A percentile compares a stretch with the other conserved stretches of the same genome.
These are phyloP conservation scores for Graphilbum sp. DNA, from an alignment of 2,329 filamentous ascomycete species.

Conservation along the genomic window DNA sequence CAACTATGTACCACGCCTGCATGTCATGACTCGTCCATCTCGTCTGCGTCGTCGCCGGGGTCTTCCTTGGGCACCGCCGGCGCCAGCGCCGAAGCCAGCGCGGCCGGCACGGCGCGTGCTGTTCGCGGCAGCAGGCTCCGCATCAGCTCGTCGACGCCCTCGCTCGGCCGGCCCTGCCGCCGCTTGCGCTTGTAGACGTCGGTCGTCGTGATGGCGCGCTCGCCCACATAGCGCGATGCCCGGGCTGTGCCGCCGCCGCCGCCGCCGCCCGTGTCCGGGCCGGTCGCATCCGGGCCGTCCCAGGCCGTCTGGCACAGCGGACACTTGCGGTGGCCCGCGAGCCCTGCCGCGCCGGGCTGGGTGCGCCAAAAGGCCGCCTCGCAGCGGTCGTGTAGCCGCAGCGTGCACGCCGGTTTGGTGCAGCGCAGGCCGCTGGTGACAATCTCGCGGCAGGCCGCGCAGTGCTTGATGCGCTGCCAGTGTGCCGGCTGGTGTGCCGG, in stretches of 20 bases:
- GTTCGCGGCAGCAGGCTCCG: conserved; percentile 8
- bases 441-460: conserved; percentile 76
- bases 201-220: conserved; percentile 38
- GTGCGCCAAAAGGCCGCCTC: conserved; percentile 56
- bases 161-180: conserved; percentile 19
- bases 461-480: conserved; percentile 67
- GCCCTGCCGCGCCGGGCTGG: conserved; percentile 24
- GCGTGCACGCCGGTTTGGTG: conserved; percentile 45
- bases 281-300: conserved; percentile 14
- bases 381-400: conserved; percentile 65
- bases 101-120: conserved; percentile 2
- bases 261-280: conserved; percentile 14
- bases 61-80: background rate
- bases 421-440: conserved; percentile 76
- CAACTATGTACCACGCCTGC: too few species aligned
- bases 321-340: conserved; percentile 42
- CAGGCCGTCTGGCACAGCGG: conserved; percentile 41
- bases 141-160: conserved; percentile 19
- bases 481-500: too few species aligned
- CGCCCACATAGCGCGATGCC: conserved; percentile 29
- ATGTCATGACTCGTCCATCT: too few species aligned
- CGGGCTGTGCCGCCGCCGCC: background rate
- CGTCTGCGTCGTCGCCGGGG: conserved; percentile 8
- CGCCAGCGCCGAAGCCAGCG: conserved; percentile 8
- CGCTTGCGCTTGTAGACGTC: conserved; percentile 29